phyloP scores from a whole-genome alignment of 441 rosid species.

The Brassica hybrid region DNA sequence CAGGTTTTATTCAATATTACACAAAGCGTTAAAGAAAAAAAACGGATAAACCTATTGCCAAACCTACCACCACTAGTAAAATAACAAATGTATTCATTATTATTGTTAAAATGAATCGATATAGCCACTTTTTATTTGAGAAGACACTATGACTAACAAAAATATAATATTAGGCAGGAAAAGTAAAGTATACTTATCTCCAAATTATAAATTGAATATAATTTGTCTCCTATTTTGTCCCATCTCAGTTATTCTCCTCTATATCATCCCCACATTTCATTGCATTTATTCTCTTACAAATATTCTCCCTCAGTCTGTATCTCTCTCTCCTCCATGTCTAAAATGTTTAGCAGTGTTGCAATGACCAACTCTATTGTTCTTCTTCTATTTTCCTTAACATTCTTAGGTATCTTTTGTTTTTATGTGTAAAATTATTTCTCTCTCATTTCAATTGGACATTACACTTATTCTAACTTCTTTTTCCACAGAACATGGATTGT shows the following conservation, averaged over 20 bases:
- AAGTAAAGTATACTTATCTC: conserved; percentile 64
- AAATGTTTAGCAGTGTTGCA: conserved; percentile 40
- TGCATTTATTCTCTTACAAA: conserved; percentile 40
- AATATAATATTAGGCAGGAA: conserved; percentile 46
- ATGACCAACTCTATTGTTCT: conserved; percentile 43
- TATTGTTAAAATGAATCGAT: conserved; percentile 16
- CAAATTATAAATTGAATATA: conserved; percentile 17
- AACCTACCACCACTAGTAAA: conserved; percentile 30
- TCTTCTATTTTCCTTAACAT: conserved; percentile 46
- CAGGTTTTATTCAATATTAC: too few relatives aligned
- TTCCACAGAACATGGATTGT: conserved; percentile 53
- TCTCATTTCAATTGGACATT: background rate
- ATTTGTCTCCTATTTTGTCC: conserved; percentile 26
- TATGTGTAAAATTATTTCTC: background rate
- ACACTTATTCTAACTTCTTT: background rate
- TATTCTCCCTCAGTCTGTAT: conserved; percentile 22
- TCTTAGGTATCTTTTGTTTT: conserved; percentile 53
- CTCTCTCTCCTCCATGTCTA: conserved; percentile 43
- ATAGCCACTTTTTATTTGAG: conserved; percentile 19
- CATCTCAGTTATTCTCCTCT: conserved; percentile 30
- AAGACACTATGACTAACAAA: conserved; percentile 36
- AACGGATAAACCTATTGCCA: conserved; percentile 19
- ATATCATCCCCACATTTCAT: conserved; percentile 39
- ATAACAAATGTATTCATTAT: background rate
- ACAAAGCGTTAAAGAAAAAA: too few relatives aligned